Conservation (phyloP, 2,329 filamentous ascomycete species). For the Neocucurbitaria cava region DNA sequence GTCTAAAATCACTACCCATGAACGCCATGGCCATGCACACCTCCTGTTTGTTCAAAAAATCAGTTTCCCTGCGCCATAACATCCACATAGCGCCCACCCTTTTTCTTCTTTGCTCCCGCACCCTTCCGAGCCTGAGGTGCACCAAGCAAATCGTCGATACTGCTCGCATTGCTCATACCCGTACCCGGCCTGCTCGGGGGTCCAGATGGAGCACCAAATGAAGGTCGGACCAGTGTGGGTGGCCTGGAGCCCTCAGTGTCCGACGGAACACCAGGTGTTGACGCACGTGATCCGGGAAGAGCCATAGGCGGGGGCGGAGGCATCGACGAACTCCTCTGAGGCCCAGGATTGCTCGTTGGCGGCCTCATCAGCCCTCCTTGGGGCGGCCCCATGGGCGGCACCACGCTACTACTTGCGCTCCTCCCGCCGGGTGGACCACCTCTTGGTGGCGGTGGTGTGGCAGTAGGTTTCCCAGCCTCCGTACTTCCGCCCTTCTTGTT, state of each 20-base stretch:
- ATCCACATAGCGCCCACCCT: slow-evolving; percentile 89
- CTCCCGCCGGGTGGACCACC: slow-evolving; percentile 54
- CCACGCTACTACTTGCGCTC: slow-evolving; percentile 45
- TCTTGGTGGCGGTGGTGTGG: slow-evolving; percentile 80
- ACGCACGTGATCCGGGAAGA: slow-evolving; percentile 33
- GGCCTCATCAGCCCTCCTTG: slow-evolving; percentile 19
- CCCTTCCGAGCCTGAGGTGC: slow-evolving; percentile 74
- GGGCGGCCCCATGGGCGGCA: slow-evolving; percentile 45
- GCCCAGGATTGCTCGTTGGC: slow-evolving; percentile 26
- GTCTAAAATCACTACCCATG: neutral
- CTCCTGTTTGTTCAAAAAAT: neutral
- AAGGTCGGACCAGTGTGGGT: slow-evolving; percentile 34
- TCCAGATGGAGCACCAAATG: slow-evolving; percentile 32
- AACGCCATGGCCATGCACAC: neutral
- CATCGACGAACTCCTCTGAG: slow-evolving; percentile 45
- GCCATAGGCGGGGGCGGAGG: slow-evolving; percentile 48
- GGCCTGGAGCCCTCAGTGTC: slow-evolving; percentile 38
- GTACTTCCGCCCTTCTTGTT: slow-evolving; percentile 84
- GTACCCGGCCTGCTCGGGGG: slow-evolving; percentile 66
- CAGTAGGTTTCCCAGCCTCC: slow-evolving; percentile 63
- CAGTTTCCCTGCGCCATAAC: slow-evolving; percentile 68
- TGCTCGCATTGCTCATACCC: slow-evolving; percentile 88
- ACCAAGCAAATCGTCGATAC: slow-evolving; percentile 90
- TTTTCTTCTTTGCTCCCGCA: slow-evolving; percentile 68
- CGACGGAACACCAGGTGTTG: slow-evolving; percentile 42